These are phyloP conservation scores for Leccinum imitatum DNA, from an alignment of 768 basidiomycete species.

Conservation along the genomic window DNA sequence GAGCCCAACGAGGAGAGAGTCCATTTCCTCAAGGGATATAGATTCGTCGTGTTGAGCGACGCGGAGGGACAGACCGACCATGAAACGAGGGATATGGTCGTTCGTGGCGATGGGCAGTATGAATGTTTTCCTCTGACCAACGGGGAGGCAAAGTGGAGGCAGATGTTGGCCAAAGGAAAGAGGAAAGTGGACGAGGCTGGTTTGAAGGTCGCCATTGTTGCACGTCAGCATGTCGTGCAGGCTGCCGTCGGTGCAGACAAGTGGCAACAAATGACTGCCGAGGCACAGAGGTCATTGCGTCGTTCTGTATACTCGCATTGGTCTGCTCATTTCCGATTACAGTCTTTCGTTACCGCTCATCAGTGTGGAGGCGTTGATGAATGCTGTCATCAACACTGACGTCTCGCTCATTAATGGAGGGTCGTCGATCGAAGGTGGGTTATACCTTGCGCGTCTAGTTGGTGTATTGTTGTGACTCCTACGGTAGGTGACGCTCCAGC, in stretches of 20 bases:
- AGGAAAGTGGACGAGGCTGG: slow-evolving; percentile 45
- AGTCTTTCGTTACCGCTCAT: slow-evolving; percentile 47
- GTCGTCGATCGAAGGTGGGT: slow-evolving; percentile 22
- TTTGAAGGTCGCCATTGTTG: slow-evolving; percentile 52
- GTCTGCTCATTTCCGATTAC: slow-evolving; percentile 8
- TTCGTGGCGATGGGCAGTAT: slow-evolving; percentile 56
- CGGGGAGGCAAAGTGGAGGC: slow-evolving; percentile 51
- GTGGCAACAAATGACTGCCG: slow-evolving; percentile 54
- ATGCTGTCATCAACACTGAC: slow-evolving; percentile 46
- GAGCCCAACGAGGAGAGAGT: slow-evolving; percentile 64
- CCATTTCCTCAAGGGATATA: slow-evolving; percentile 48
- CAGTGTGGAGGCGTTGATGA: slow-evolving; percentile 46
- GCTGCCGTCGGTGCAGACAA: slow-evolving; percentile 51
- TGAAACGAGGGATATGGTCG: slow-evolving; percentile 54
- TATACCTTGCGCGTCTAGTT: not conserved
- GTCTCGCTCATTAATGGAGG: slow-evolving; percentile 30
- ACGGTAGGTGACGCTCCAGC: slow-evolving; percentile 4
- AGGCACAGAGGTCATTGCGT: slow-evolving; percentile 48
- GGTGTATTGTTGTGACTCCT: not conserved
- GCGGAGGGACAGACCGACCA: slow-evolving; percentile 47
- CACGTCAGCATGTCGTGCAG: slow-evolving; percentile 45
- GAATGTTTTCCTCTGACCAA: slow-evolving; percentile 57
- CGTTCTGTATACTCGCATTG: not conserved
- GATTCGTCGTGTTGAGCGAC: slow-evolving; percentile 64
- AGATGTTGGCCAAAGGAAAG: slow-evolving; percentile 50